Evolutionary conservation across 495 filamentous ascomycete genomes (phyloP).

Genomic region (Penicillium pulvis): DNA sequence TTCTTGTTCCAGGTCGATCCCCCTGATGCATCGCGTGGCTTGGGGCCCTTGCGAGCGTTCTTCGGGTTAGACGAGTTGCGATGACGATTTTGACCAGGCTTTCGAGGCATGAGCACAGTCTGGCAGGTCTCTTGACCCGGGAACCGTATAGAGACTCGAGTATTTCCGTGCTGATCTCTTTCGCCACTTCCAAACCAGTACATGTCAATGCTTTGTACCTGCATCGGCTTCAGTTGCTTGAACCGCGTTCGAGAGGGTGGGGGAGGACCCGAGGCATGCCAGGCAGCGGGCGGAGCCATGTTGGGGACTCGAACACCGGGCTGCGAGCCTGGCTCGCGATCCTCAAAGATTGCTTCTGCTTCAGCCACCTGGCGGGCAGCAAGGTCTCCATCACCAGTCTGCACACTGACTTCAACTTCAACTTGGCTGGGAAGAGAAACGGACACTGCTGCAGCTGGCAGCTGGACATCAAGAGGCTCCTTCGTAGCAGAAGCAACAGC

Average conservation of each 20-base stretch:
- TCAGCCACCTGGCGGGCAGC: constrained; percentile 68
- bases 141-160: constrained; percentile 35
- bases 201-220: constrained; percentile 43
- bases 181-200: constrained; percentile 38
- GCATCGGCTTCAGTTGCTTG: constrained; percentile 40
- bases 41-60: background rate
- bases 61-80: constrained; percentile 35
- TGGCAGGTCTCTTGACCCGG: constrained; percentile 39
- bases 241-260: constrained; percentile 34
- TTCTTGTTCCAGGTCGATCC: constrained; percentile 32
- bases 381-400: constrained; percentile 40
- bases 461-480: constrained; percentile 58
- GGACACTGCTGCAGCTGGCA: constrained; percentile 53
- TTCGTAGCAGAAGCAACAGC: constrained; percentile 62
- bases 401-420: constrained; percentile 18
- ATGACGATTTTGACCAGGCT: constrained; percentile 27
- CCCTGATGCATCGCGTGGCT: background rate
- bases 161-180: constrained; percentile 38
- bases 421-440: constrained; percentile 56
- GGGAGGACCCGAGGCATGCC: constrained; percentile 46
- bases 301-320: constrained; percentile 68
- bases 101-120: constrained; percentile 34
- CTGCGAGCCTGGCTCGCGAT: constrained; percentile 77
- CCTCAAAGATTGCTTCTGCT: constrained; percentile 79
- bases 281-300: constrained; percentile 56